phyloP scores from a whole-genome alignment of 257 asterid genomes.

The Paulownia fortunei region DNA sequence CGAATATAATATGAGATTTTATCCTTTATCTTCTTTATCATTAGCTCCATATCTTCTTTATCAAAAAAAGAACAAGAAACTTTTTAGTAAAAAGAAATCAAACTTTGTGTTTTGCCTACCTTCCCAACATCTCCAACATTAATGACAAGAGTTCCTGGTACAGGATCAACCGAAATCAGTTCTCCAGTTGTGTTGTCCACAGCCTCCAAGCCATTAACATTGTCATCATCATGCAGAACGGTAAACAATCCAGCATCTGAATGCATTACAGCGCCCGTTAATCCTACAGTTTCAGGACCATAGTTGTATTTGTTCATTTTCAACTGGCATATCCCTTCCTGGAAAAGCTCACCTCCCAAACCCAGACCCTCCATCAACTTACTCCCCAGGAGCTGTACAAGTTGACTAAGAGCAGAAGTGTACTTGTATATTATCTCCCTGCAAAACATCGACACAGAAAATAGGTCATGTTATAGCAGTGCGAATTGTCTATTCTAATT shows the following conservation, averaged over 20 bases:
- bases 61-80: too few relatives aligned
- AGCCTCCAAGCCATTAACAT: constrained; percentile 49
- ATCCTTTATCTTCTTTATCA: too few relatives aligned
- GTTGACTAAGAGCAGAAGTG: constrained; percentile 32
- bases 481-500: too few relatives aligned
- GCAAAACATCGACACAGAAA: too few relatives aligned
- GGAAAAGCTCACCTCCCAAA: constrained; percentile 34
- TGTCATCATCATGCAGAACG: constrained; percentile 56
- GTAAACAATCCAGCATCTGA: constrained; percentile 59
- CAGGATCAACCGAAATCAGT: constrained; percentile 43
- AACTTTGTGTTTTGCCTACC: too few relatives aligned
- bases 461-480: too few relatives aligned
- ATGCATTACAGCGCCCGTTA: constrained; percentile 52
- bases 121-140: constrained; percentile 42
- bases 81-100: too few relatives aligned
- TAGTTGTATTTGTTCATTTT: constrained; percentile 52
- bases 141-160: constrained; percentile 37
- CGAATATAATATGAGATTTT: too few relatives aligned
- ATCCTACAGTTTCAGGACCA: constrained; percentile 40
- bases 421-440: constrained; percentile 49
- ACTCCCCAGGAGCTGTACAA: constrained; percentile 42
- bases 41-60: too few relatives aligned
- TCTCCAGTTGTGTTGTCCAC: constrained; percentile 41
- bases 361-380: constrained; percentile 51
- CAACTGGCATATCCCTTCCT: constrained; percentile 46